Percentiles rank a stretch among this genome's conserved stretches.
phyloP scores from a whole-genome alignment of 73 alveolate genomes.

The Paramecium tetraurelia region DNA sequence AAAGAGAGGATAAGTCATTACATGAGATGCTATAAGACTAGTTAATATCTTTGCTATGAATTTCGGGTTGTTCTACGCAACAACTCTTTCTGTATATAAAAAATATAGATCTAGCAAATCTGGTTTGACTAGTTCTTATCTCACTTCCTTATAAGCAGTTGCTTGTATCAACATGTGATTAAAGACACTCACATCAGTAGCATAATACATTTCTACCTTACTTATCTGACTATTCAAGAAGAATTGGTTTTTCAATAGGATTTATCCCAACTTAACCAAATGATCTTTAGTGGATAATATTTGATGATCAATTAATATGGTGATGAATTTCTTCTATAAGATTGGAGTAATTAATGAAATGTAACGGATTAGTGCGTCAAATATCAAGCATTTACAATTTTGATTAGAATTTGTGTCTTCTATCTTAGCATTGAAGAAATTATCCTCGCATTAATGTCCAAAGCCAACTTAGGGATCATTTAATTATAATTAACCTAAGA shows the following conservation, averaged over 20 bases:
- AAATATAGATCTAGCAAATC: not conserved
- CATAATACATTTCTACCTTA: not conserved
- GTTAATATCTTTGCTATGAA: not conserved
- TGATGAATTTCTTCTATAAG: not conserved
- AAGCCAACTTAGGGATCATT: not conserved
- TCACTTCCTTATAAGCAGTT: not conserved
- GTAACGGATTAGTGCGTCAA: not conserved
- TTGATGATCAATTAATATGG: not conserved
- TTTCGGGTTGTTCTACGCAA: not conserved
- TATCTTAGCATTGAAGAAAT: not conserved
- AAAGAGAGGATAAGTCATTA: not conserved
- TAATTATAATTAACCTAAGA: not conserved
- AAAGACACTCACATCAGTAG: not conserved
- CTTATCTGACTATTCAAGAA: not conserved
- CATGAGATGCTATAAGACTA: not conserved
- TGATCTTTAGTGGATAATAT: not conserved
- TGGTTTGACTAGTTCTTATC: not conserved
- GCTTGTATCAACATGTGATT: not conserved
- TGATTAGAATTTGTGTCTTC: not conserved
- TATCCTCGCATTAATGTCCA: constrained; percentile 22
- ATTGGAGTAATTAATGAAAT: not conserved
- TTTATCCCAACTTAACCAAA: not conserved
- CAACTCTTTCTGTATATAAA: not conserved
- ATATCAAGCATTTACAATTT: constrained; percentile 20
- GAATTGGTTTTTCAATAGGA: not conserved